phyloP scores from a whole-genome alignment of 257 asterid genomes.

The Catharanthus roseus region DNA sequence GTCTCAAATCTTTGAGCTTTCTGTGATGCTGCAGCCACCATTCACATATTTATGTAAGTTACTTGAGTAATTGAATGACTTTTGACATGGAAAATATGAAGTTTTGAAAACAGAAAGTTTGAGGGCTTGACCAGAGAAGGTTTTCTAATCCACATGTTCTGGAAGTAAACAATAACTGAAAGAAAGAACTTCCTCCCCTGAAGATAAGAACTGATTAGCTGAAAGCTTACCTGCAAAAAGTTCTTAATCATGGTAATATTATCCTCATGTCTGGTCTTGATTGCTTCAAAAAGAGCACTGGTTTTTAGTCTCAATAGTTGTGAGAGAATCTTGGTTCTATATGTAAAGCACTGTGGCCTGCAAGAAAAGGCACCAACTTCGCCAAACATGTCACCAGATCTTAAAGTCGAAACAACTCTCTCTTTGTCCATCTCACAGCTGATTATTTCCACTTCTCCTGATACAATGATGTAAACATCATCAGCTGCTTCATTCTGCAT shows the following conservation, averaged over 20 bases:
- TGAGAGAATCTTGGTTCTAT: slow-evolving; percentile 75
- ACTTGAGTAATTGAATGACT: neutral
- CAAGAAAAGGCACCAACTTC: slow-evolving; percentile 83
- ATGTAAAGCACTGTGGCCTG: slow-evolving; percentile 67
- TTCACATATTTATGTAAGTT: neutral
- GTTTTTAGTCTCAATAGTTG: slow-evolving; percentile 76
- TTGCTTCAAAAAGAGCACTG: slow-evolving; percentile 47
- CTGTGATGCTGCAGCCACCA: slow-evolving; percentile 62
- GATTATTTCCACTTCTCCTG: slow-evolving; percentile 86
- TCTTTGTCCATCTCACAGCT: slow-evolving; percentile 60
- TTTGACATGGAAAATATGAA: neutral
- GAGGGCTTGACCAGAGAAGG: neutral
- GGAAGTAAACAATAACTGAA: neutral
- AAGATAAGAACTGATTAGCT: neutral
- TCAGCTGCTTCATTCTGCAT: slow-evolving; percentile 76
- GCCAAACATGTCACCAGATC: slow-evolving; percentile 70
- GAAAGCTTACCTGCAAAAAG: slow-evolving; percentile 59
- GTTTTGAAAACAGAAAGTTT: neutral
- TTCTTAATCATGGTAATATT: slow-evolving; percentile 64
- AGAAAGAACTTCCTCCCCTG: neutral
- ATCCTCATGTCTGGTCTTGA: slow-evolving; percentile 65
- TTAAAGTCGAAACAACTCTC: slow-evolving; percentile 41
- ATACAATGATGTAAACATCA: slow-evolving; percentile 77
- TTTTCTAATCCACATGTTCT: too few species aligned
- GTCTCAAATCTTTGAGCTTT: slow-evolving; percentile 53